These are phyloP conservation scores for Astrothelium subdiscretum DNA, from an alignment of 495 filamentous ascomycete genomes.

Conservation along the genomic window DNA sequence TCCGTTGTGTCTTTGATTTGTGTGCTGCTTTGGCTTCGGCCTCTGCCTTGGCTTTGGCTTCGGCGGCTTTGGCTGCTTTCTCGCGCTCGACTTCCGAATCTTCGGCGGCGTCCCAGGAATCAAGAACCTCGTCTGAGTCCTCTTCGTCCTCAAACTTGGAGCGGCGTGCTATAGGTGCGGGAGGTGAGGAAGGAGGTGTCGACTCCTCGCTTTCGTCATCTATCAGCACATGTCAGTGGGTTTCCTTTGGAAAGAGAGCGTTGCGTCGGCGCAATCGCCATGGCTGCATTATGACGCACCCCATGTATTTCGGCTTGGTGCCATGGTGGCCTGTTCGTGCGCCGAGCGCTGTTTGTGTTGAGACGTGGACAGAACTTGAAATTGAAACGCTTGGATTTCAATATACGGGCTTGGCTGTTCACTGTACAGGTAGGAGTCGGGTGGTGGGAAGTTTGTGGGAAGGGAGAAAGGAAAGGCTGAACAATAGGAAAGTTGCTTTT, in stretches of 20 bases:
- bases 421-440: background rate
- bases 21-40: constrained; percentile 86
- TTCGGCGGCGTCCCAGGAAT: constrained; percentile 94
- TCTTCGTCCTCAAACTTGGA: constrained; percentile 90
- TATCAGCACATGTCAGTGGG: constrained; percentile 6
- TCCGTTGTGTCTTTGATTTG: constrained; percentile 76
- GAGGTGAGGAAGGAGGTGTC: constrained; percentile 49
- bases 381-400: background rate
- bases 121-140: constrained; percentile 79
- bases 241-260: background rate
- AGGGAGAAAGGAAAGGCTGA: background rate
- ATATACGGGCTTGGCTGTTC: background rate
- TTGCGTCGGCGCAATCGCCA: background rate
- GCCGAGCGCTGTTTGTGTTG: background rate
- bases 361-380: background rate
- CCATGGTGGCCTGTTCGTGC: constrained; percentile 1
- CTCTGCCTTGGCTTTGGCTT: constrained; percentile 78
- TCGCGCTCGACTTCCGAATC: constrained; percentile 95
- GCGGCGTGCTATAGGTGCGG: constrained; percentile 41
- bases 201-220: constrained; percentile 62
- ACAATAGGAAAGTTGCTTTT: background rate
- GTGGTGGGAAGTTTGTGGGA: background rate
- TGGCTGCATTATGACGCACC: constrained; percentile 1
- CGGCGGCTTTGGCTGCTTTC: constrained; percentile 77
- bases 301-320: constrained; percentile 2